Evolutionary conservation across 2,329 filamentous ascomycete species (phyloP).

Genomic region (Pseudogymnoascus sp.): DNA sequence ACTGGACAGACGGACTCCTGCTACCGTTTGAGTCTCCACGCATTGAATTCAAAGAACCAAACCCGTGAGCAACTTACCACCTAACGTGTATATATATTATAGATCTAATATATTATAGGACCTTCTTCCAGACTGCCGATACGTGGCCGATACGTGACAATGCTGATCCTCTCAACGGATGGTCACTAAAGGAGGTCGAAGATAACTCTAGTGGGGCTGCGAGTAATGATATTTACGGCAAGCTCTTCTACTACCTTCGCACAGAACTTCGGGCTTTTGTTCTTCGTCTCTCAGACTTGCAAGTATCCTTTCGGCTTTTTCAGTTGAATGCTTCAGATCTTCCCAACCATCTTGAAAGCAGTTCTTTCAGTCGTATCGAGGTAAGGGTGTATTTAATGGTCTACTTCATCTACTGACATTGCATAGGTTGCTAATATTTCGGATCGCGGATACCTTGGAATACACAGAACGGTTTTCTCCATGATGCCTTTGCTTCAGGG

Average conservation of each 20-base stretch:
- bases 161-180: constrained; percentile 35
- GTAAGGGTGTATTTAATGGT: constrained; percentile 22
- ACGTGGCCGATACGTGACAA: constrained; percentile 36
- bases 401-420: background rate
- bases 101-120: constrained; percentile 25
- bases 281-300: constrained; percentile 19
- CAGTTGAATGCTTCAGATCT: constrained; percentile 26
- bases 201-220: constrained; percentile 21
- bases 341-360: constrained; percentile 15
- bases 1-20: constrained; percentile 35
- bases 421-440: constrained; percentile 35
- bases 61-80: constrained; percentile 33
- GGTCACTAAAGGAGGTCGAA: constrained; percentile 29
- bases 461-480: constrained; percentile 20
- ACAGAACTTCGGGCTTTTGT: constrained; percentile 30
- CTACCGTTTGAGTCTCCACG: constrained; percentile 35
- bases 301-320: constrained; percentile 27
- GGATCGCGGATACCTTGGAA: constrained; percentile 32
- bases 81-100: background rate
- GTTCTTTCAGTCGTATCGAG: constrained; percentile 35
- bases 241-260: constrained; percentile 32
- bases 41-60: constrained; percentile 32
- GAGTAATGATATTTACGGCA: constrained; percentile 35
- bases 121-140: constrained; percentile 28
- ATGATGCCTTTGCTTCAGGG: constrained; percentile 33